phyloP scores from a whole-genome alignment of 768 basidiomycete genomes.

The Russula compacta region DNA sequence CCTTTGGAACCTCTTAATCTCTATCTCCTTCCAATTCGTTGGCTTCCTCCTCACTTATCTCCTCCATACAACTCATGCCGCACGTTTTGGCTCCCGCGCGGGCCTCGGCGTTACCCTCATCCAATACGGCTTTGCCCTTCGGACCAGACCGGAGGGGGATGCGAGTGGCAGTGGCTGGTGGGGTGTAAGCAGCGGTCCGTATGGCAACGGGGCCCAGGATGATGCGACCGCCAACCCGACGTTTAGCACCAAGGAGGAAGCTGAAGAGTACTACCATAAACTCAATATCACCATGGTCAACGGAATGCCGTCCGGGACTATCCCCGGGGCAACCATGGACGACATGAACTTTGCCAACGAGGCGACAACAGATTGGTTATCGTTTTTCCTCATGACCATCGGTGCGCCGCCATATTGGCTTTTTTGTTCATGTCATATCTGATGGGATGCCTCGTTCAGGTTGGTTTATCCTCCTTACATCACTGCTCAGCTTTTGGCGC shows the following conservation, averaged over 20 bases:
- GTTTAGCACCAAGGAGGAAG: constrained; percentile 15
- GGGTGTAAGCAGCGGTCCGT: background rate
- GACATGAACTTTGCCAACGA: constrained; percentile 27
- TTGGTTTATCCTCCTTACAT: constrained; percentile 84
- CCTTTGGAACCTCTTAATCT: constrained; percentile 88
- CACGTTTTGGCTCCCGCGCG: constrained; percentile 85
- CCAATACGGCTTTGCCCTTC: constrained; percentile 84
- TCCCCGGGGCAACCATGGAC: constrained; percentile 12
- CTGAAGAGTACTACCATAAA: constrained; percentile 17
- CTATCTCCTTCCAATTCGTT: constrained; percentile 95
- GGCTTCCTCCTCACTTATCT: constrained; percentile 91
- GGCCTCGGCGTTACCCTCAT: constrained; percentile 95
- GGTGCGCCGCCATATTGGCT: constrained; percentile 33
- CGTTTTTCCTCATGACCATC: constrained; percentile 89
- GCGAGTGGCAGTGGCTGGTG: constrained; percentile 19
- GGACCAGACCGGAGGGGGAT: constrained; percentile 40
- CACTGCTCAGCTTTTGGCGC: constrained; percentile 83
- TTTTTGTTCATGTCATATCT: background rate
- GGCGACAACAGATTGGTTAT: constrained; percentile 86
- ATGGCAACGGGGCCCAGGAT: background rate
- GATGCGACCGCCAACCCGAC: background rate
- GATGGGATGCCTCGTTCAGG: constrained; percentile 30
- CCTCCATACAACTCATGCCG: constrained; percentile 87
- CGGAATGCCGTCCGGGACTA: constrained; percentile 10
- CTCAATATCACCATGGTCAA: constrained; percentile 22